Conservation (phyloP, 1,284 basidiomycete species). For the Pseudozyma sp. region DNA sequence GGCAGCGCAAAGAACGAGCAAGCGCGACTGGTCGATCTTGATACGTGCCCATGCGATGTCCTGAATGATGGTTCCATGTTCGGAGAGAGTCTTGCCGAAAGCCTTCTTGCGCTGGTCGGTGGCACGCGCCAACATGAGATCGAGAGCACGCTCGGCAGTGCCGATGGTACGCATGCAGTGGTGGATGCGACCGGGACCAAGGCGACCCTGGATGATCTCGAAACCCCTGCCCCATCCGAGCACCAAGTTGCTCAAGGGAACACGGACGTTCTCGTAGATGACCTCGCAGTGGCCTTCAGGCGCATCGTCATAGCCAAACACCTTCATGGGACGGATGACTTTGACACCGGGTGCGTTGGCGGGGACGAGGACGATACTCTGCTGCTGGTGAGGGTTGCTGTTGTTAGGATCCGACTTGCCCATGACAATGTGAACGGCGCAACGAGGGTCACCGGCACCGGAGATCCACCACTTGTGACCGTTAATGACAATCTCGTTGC, state of each 20-base stretch:
- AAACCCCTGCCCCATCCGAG: constrained; percentile 94
- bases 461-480: constrained; percentile 99
- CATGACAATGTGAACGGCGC: constrained; percentile 89
- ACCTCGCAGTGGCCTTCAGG: constrained; percentile 89
- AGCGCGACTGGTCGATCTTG: constrained; percentile 86
- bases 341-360: constrained; percentile 87
- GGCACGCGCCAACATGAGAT: constrained; percentile 89
- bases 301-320: constrained; percentile 71
- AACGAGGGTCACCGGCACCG: constrained; percentile 93
- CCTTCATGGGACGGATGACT: constrained; percentile 88
- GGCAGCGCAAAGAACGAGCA: constrained; percentile 93
- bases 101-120: constrained; percentile 90
- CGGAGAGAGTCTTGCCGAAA: constrained; percentile 89
- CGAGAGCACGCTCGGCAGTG: constrained; percentile 83
- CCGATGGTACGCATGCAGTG: constrained; percentile 96
- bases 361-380: constrained; percentile 93
- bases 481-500: constrained; percentile 89
- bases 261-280: constrained; percentile 90
- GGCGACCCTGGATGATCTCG: constrained; percentile 96
- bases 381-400: constrained; percentile 80
- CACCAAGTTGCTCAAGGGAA: constrained; percentile 84
- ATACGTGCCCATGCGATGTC: constrained; percentile 92
- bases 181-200: constrained; percentile 95
- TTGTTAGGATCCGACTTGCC: constrained; percentile 87
- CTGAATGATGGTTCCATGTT: constrained; percentile 92